These are phyloP conservation scores for Schoenoplectus triqueter DNA, from an alignment of 202 grass and related monocot species.

Conservation along the genomic window DNA sequence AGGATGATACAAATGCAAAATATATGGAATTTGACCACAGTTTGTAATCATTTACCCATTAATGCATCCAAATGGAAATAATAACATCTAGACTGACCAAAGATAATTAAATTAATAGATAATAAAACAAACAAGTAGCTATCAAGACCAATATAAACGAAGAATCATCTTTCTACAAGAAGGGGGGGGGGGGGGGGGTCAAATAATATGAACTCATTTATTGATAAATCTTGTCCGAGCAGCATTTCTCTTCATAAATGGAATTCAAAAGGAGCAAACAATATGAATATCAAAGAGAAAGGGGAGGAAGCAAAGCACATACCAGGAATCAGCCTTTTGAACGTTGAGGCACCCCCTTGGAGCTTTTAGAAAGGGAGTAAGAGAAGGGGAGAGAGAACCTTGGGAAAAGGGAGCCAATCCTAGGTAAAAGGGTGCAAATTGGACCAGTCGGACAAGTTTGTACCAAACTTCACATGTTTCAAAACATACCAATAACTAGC, in stretches of 20 bases:
- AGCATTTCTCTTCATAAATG: neutral
- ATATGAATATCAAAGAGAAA: neutral
- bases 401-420: conserved; percentile 9
- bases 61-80: neutral
- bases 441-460: neutral
- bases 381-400: neutral
- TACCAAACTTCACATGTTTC: neutral
- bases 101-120: neutral
- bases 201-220: neutral
- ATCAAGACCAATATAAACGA: neutral
- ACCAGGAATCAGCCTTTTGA: neutral
- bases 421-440: conserved; percentile 31
- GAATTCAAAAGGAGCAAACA: neutral
- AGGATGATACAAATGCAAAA: neutral
- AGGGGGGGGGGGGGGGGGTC: too few species aligned
- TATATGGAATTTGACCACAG: conserved; percentile 12
- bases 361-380: conserved; percentile 8
- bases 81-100: neutral
- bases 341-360: neutral
- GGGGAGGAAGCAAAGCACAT: neutral
- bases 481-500: neutral
- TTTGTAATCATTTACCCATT: neutral
- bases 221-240: neutral
- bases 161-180: too few species aligned
- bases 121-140: conserved; percentile 5